These are phyloP conservation scores for Cryptococcus amylolentus DNA, from an alignment of 1,284 basidiomycete species.

Conservation along the genomic window DNA sequence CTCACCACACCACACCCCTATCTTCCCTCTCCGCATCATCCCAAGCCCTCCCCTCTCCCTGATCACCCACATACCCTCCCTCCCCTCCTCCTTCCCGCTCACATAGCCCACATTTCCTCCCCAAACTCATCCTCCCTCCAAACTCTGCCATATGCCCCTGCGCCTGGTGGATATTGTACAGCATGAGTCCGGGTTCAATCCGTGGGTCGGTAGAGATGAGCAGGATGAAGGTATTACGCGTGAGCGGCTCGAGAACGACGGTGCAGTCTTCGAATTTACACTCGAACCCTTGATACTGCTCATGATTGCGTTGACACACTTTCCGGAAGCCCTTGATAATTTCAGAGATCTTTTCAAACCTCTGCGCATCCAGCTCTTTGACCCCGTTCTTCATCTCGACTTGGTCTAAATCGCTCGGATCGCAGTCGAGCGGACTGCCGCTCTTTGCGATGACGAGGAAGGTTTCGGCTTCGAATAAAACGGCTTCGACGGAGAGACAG, in stretches of 20 bases:
- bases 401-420: slow-evolving; percentile 35
- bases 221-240: slow-evolving; percentile 89
- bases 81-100: not conserved
- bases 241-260: slow-evolving; percentile 91
- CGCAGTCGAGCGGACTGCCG: slow-evolving; percentile 45
- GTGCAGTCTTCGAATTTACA: slow-evolving; percentile 70
- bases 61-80: not conserved
- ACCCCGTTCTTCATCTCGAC: slow-evolving; percentile 45
- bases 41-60: not conserved
- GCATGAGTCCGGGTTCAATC: slow-evolving; percentile 57
- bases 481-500: slow-evolving; percentile 85
- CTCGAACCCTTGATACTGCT: slow-evolving; percentile 74
- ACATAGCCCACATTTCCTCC: slow-evolving; percentile 43
- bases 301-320: slow-evolving; percentile 66
- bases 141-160: slow-evolving; percentile 53
- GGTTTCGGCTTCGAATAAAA: slow-evolving; percentile 94
- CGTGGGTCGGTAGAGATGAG: slow-evolving; percentile 75
- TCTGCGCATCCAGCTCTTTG: slow-evolving; percentile 65
- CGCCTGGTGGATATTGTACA: slow-evolving; percentile 52
- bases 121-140: slow-evolving; percentile 26
- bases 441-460: slow-evolving; percentile 85
- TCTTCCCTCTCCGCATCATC: no score
- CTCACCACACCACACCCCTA: no score
- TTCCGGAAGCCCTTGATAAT: slow-evolving; percentile 93
- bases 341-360: slow-evolving; percentile 94